Base-by-base conservation (phyloP, 441 rosid genomes). In the Pelargonium exstipulatum region DNA sequence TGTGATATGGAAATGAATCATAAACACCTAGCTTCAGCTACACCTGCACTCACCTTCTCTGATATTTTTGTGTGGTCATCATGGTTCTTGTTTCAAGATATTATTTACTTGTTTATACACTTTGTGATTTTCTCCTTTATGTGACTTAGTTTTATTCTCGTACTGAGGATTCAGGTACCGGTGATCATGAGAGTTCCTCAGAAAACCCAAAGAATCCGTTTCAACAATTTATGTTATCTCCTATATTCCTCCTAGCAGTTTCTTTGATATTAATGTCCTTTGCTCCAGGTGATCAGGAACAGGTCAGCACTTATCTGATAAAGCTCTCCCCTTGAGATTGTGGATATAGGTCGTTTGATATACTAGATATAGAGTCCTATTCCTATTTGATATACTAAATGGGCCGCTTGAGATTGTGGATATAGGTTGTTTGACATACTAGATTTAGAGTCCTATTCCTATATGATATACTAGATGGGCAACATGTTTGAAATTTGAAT, bases 91-190 rank as follows among this genome's bases (percentile, higher is more conserved):
- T 32, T 32, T 6, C 37, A 32, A 32, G 37, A 32, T 0, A 32
- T 32, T 32, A 32, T 32, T 32, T 32, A 32, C 16, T 14, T 51
- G 17, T 51, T 51, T 14, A 16, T 53, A n/a, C 18, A 48, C 62
- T 35, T 48, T 53, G n/a, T 12, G 17, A 12, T 17, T 61, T 32
- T 1, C 53, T 26, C 17, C 42, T 14, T 69, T 55, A 22, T 51
- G 40, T 10, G 46, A 53, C 8, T 10, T 16, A 8, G 18, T 60
- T 58, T 65, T 69, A 46, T 71, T 57, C 17, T 74, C 73, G 43
- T 71, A 9, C 75, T 79, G 89, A 78, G 81, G 83, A 81, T 13
- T 82, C 86, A 1, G 70, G 83, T 68, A 66, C 81, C 35, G 84
- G 76, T 7, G 86, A 82, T 53, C 69, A 75, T 58, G 83, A 78